Conservation (phyloP, 2,329 filamentous ascomycete genomes). For the Phaeophleospora eucalypticola region DNA sequence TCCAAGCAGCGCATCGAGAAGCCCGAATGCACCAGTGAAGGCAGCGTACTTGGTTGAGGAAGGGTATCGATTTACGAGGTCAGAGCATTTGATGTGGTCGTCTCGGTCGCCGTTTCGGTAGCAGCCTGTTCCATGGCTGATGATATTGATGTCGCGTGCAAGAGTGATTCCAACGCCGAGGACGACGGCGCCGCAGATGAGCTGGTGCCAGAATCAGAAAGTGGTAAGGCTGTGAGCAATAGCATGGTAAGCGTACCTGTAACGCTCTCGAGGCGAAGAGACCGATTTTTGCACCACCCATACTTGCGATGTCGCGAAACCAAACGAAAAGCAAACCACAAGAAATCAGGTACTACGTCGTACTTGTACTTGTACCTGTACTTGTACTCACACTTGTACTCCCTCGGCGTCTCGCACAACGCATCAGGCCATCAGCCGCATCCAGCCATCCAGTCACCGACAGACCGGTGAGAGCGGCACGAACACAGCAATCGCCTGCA, state of each 20-base stretch:
- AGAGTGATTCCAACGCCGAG: background rate
- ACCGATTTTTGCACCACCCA: background rate
- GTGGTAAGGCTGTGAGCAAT: background rate
- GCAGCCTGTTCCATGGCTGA: slow-evolving; percentile 1
- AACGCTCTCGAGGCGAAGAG: background rate
- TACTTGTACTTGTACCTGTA: background rate
- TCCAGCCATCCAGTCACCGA: background rate
- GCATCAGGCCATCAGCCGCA: background rate
- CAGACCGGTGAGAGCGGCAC: background rate
- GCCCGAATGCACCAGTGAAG: slow-evolving; percentile 15
- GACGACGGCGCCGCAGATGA: slow-evolving; percentile 2
- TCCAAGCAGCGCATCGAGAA: slow-evolving; percentile 8
- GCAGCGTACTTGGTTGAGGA: slow-evolving; percentile 5
- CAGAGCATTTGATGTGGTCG: slow-evolving; percentile 1
- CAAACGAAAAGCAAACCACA: background rate
- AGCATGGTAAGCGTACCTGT: background rate
- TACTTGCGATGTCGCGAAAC: background rate
- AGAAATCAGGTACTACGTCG: background rate
- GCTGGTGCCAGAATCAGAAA: background rate
- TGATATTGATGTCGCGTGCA: background rate
- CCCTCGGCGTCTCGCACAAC: too few species aligned
- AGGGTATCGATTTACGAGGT: background rate
- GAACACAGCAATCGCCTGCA: background rate
- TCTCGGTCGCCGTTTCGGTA: background rate
- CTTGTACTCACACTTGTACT: too few species aligned